Evolutionary conservation across 768 basidiomycete species (phyloP), one percentile per base, ranked within the genome.

Genomic region (Suillus americanus): DNA sequence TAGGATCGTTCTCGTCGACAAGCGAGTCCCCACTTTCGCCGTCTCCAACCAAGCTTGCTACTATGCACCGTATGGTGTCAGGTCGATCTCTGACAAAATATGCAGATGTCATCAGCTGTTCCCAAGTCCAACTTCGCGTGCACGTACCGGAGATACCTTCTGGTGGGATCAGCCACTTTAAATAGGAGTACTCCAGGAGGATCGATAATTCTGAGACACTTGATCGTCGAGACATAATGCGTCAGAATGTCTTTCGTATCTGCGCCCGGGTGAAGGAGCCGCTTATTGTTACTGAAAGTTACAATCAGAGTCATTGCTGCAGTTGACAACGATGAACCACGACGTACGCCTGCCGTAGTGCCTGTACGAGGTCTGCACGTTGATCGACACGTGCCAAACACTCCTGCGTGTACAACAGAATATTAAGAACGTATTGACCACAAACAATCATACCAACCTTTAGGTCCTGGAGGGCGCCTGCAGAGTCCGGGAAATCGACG

Each of bases 1-100:
- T 86, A 0, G 90, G 87, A 62, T 97, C 95, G 67, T 85, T 91
- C 65, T 94, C 93, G 69, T 97, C 94, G 0, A 92, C 85, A 3
- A 96, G 79, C 0, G 90, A 87, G 74, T 95, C 94, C 0, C 91
- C 85, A 50, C 88, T 86, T 71, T 91, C 89, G 50, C 88, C 89
- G 65, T 92, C 92, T 5, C 94, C 94, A 28, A 99, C 92, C 14
- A 99, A 84, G 62, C 91, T 91, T 0, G 92, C 86, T 16, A 99
- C 96, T 61, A 99, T 97, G 71, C 91, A 92, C 3, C 92, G 88
- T 66, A 99, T 97, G 0, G 97, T 97, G 73, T 99, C 96, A 2
- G 92, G 87, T 6, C 97, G 88, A 63, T 90, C 89, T 67, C 95
- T 94, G 67, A 55, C 43, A 2, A 40, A 35, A 35, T 18, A 28